These are phyloP conservation scores for Phaeosphaeriaceae sp. DNA, from an alignment of 2,329 filamentous ascomycete genomes.

Conservation along the genomic window DNA sequence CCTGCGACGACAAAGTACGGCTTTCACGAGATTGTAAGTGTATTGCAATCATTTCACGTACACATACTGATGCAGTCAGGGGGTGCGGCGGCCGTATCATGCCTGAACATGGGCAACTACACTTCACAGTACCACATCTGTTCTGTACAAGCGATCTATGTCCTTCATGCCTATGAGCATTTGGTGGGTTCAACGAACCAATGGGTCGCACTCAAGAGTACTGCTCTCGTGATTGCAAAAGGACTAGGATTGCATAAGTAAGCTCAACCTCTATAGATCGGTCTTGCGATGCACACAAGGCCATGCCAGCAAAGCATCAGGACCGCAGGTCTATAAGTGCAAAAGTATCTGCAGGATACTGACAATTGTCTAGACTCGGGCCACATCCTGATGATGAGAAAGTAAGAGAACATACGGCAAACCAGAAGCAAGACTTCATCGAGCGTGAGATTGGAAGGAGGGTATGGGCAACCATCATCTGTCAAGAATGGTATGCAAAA, in stretches of 20 bases:
- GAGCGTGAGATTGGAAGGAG: conserved; percentile 49
- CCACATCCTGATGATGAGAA: conserved; percentile 36
- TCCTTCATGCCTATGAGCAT: conserved; percentile 59
- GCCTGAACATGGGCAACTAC: conserved; percentile 56
- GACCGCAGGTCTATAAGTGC: background rate
- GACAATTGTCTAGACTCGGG: conserved; percentile 17
- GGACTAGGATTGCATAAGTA: conserved; percentile 54
- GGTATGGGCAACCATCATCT: conserved; percentile 49
- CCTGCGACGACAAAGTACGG: conserved; percentile 48
- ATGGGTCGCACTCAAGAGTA: conserved; percentile 55
- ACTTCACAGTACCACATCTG: conserved; percentile 49
- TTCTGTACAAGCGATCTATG: conserved; percentile 55
- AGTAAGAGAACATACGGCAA: conserved; percentile 18
- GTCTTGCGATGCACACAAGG: background rate
- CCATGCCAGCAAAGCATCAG: background rate
- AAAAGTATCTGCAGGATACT: background rate
- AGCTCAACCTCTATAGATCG: background rate
- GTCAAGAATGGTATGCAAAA: conserved; percentile 49
- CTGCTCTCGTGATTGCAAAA: conserved; percentile 57
- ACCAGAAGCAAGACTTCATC: conserved; percentile 35
- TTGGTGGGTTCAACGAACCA: conserved; percentile 57
- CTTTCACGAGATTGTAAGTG: conserved; percentile 51
- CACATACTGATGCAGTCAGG: background rate
- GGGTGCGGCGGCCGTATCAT: conserved; percentile 55
- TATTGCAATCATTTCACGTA: too few relatives aligned